Evolutionary conservation across 2,329 filamentous ascomycete species (phyloP).

Genomic region (Xylariaceae sp.): DNA sequence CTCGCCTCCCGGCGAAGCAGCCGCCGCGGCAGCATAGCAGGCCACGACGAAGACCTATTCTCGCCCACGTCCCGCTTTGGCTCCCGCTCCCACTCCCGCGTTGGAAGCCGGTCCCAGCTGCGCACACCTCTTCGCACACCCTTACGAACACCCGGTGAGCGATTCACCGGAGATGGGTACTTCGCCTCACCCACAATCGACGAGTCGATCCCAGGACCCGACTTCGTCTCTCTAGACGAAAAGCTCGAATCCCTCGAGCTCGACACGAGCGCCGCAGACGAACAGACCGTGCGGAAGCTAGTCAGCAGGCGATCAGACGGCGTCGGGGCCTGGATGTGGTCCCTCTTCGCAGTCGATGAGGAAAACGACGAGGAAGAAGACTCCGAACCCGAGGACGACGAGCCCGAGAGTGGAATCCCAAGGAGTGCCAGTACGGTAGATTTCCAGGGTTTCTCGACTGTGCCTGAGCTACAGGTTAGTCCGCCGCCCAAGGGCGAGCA

Average conservation of each 20-base stretch:
- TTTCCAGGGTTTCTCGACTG: slow-evolving; percentile 39
- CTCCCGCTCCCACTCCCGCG: slow-evolving; percentile 47
- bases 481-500: slow-evolving; percentile 54
- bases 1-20: slow-evolving; percentile 47
- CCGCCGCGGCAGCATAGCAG: slow-evolving; percentile 44
- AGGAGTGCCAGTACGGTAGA: slow-evolving; percentile 39
- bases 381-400: slow-evolving; percentile 35
- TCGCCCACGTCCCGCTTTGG: slow-evolving; percentile 44
- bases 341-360: slow-evolving; percentile 56
- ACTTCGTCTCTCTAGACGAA: slow-evolving; percentile 63
- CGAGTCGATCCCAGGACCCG: slow-evolving; percentile 48
- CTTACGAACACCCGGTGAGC: background rate
- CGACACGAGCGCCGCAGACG: slow-evolving; percentile 53
- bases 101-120: slow-evolving; percentile 41
- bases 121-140: slow-evolving; percentile 36
- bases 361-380: slow-evolving; percentile 55
- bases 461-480: slow-evolving; percentile 45
- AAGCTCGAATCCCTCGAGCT: slow-evolving; percentile 53
- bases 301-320: slow-evolving; percentile 52
- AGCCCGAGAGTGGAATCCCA: slow-evolving; percentile 36
- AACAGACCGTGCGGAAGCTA: slow-evolving; percentile 56
- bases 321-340: slow-evolving; percentile 61
- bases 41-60: slow-evolving; percentile 38
- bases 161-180: slow-evolving; percentile 41
- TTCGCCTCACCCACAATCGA: slow-evolving; percentile 32